Conservation (phyloP, 306 rosid genomes). For the Cicer chorassanicum region DNA sequence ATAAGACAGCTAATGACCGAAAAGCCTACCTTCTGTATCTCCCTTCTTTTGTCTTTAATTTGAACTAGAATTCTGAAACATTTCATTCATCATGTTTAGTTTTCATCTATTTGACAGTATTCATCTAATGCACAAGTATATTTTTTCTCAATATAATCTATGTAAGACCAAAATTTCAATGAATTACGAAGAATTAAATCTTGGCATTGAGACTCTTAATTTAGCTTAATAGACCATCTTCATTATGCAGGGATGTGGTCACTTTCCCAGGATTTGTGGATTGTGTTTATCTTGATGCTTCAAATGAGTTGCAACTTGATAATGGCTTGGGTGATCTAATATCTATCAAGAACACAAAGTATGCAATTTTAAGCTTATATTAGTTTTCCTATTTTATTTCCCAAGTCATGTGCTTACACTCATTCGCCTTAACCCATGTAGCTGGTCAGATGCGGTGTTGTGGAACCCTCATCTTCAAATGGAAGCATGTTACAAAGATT, state of each 20-base stretch:
- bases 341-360: slow-evolving; percentile 81
- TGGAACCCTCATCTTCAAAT: slow-evolving; percentile 93
- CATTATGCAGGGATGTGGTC: slow-evolving; percentile 68
- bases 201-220: slow-evolving; percentile 28
- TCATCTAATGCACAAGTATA: slow-evolving; percentile 16
- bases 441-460: slow-evolving; percentile 96
- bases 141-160: slow-evolving; percentile 28
- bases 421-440: slow-evolving; percentile 45
- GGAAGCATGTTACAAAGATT: slow-evolving; percentile 94
- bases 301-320: slow-evolving; percentile 73
- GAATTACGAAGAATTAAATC: slow-evolving; percentile 22
- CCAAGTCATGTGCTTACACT: slow-evolving; percentile 36
- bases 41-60: slow-evolving; percentile 27
- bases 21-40: slow-evolving; percentile 3
- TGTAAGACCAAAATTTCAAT: slow-evolving; percentile 33
- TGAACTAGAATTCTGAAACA: slow-evolving; percentile 17
- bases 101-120: slow-evolving; percentile 11
- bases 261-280: slow-evolving; percentile 97
- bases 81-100: slow-evolving; percentile 36
- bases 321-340: slow-evolving; percentile 89
- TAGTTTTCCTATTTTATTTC: slow-evolving; percentile 41
- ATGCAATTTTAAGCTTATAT: slow-evolving; percentile 43
- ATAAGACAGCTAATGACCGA: neutral
- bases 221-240: slow-evolving; percentile 40
- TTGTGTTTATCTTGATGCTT: slow-evolving; percentile 76